Base-by-base conservation (phyloP, 1,284 basidiomycete genomes). In the Coniferiporia weirii region DNA sequence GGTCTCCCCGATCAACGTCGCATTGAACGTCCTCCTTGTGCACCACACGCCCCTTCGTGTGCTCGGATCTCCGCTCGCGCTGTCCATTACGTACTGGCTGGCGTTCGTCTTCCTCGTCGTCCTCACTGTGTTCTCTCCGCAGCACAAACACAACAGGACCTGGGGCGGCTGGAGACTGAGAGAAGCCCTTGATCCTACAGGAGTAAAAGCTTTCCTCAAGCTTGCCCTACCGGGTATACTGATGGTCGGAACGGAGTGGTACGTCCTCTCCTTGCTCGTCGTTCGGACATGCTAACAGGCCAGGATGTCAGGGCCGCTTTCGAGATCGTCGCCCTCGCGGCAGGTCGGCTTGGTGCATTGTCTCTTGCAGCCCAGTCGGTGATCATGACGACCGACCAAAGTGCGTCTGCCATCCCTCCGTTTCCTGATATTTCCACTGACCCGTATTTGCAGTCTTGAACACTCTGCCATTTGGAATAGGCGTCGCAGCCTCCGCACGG, bases 321-420 rank as follows among this genome's bases (percentile, higher is more conserved):
- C 64, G 87, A 91, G 67, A 89, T 90, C 45, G 89, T 90, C 6
- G 88, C 87, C 4, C 72, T 90, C 19, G 85, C 85, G n/a, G 88
- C 89, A 8, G 87, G 86, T 15, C 75, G 81, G 19, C 73, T 91
- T 1, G 87, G 87, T 8, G 66, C 79, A n/a, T 68, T 86, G 40
- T 74, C 87, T 1, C 76, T 91, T 17, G 87, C 85, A 3, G 86
- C 86, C 1, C 88, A 91, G 67, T 85, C 85, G 0, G 83, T 89
- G 45, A 89, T 91, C 60, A 89, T 91, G 85, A 91, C 89, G n/a
- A 81, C 84, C 10, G 89, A 91, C 67, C 88, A 91, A 70, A 84
- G 87, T 86, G 61, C 61, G 73, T 65, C 12, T n/a, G 22, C n/a
- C 2, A 17, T 32, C 17, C 8, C 19, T 15, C n/a, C 38, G 20